Conservation (phyloP, 2,329 filamentous ascomycete genomes). For the Macrophomina pseudophaseolina region DNA sequence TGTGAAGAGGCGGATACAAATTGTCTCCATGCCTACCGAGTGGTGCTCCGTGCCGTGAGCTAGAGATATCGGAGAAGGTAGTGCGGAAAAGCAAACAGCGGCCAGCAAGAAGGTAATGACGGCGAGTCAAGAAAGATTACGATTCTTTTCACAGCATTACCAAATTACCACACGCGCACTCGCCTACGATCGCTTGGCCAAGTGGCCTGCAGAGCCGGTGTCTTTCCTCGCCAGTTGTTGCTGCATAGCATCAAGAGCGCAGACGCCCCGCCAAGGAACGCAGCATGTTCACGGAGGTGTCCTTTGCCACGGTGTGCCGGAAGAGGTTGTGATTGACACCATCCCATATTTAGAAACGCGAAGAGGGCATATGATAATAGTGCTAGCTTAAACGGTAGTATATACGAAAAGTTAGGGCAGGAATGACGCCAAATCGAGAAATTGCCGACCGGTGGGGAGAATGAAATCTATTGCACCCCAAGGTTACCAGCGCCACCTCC, state of each 20-base stretch:
- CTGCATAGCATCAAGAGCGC: background rate
- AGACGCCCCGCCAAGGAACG: background rate
- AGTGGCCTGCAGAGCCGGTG: background rate
- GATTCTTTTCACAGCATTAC: background rate
- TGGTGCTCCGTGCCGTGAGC: background rate
- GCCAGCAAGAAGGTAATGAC: background rate
- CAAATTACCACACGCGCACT: background rate
- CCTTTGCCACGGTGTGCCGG: background rate
- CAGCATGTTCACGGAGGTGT: background rate
- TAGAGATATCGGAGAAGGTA: background rate
- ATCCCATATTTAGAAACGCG: conserved; percentile 15
- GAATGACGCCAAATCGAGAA: background rate
- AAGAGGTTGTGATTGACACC: conserved; percentile 13
- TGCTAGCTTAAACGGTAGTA: background rate
- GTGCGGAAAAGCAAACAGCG: background rate
- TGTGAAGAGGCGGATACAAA: background rate
- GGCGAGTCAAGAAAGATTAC: background rate
- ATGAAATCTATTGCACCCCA: background rate
- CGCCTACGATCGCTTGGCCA: background rate
- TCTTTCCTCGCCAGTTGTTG: conserved; percentile 2
- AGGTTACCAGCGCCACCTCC: conserved; percentile 9
- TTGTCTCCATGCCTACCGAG: background rate
- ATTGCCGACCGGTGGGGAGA: background rate
- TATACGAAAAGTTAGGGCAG: background rate
- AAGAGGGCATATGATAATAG: background rate